phyloP scores from a whole-genome alignment of 176 grass and related monocot genomes.

The Lolium perenne region DNA sequence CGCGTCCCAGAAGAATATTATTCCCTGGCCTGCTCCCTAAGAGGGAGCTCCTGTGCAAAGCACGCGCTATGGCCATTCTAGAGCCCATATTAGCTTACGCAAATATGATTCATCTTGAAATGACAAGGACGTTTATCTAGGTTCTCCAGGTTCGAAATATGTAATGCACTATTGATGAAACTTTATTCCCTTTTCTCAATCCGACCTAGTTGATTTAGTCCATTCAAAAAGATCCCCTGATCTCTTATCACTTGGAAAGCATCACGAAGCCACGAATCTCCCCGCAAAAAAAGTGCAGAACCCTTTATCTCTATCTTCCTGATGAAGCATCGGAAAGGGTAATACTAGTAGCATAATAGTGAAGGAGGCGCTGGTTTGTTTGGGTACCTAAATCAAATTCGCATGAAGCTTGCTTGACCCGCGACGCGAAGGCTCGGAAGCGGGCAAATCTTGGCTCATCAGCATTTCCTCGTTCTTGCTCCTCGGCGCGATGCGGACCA shows the following conservation, averaged over 20 bases:
- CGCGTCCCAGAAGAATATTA: slow-evolving; percentile 37
- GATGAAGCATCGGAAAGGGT: not conserved
- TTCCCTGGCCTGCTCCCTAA: slow-evolving; percentile 43
- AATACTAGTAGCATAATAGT: not conserved
- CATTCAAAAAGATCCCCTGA: not conserved
- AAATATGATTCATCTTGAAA: not conserved
- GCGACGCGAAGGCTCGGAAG: not conserved
- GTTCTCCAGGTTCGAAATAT: slow-evolving; percentile 3
- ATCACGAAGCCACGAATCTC: not conserved
- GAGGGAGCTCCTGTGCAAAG: slow-evolving; percentile 45
- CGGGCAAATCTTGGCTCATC: not conserved
- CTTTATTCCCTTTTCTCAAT: slow-evolving; percentile 29
- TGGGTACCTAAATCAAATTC: slow-evolving; percentile 12
- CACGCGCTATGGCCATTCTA: not conserved
- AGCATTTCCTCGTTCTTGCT: not conserved
- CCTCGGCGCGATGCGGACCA: not conserved
- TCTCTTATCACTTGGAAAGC: slow-evolving; percentile 26
- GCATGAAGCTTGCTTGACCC: not conserved
- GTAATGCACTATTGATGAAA: not conserved
- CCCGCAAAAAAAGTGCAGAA: not conserved
- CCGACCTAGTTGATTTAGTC: not conserved
- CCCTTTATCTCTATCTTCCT: slow-evolving; percentile 2
- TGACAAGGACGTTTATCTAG: slow-evolving; percentile 11
- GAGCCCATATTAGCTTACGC: not conserved
- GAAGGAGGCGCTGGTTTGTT: too few species aligned